Conservation (phyloP, 2,329 filamentous ascomycete genomes). For the Simplicillium aogashimaense region DNA sequence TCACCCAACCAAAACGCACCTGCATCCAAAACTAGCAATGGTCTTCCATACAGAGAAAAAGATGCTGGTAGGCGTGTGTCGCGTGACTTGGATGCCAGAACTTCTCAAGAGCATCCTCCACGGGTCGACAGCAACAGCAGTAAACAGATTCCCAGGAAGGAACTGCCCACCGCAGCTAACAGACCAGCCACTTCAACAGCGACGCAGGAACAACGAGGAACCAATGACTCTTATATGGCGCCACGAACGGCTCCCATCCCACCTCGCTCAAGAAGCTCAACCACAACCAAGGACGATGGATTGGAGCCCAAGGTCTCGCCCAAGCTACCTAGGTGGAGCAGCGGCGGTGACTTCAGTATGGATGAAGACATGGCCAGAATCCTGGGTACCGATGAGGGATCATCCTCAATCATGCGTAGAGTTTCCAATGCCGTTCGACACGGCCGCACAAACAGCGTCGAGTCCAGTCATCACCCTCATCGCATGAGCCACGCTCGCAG, state of each 20-base stretch:
- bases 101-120: neutral
- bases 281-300: conserved; percentile 28
- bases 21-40: conserved; percentile 24
- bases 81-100: too few relatives aligned
- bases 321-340: conserved; percentile 63
- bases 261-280: conserved; percentile 28
- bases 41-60: conserved; percentile 1
- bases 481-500: conserved; percentile 47
- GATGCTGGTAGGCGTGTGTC: neutral
- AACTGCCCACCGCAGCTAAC: conserved; percentile 33
- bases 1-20: conserved; percentile 27
- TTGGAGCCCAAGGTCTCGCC: conserved; percentile 47
- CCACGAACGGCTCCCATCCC: conserved; percentile 46
- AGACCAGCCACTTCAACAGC: conserved; percentile 12
- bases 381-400: conserved; percentile 65
- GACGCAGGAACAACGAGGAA: conserved; percentile 8
- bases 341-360: conserved; percentile 81
- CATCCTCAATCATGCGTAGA: conserved; percentile 72
- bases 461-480: conserved; percentile 34
- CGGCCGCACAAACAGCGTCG: conserved; percentile 77
- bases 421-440: conserved; percentile 93
- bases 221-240: conserved; percentile 45
- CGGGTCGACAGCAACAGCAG: conserved; percentile 10
- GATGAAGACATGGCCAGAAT: conserved; percentile 94
- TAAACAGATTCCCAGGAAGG: conserved; percentile 55